phyloP scores from a whole-genome alignment of 2,329 filamentous ascomycete genomes.

The Allantophomopsis cytisporea region DNA sequence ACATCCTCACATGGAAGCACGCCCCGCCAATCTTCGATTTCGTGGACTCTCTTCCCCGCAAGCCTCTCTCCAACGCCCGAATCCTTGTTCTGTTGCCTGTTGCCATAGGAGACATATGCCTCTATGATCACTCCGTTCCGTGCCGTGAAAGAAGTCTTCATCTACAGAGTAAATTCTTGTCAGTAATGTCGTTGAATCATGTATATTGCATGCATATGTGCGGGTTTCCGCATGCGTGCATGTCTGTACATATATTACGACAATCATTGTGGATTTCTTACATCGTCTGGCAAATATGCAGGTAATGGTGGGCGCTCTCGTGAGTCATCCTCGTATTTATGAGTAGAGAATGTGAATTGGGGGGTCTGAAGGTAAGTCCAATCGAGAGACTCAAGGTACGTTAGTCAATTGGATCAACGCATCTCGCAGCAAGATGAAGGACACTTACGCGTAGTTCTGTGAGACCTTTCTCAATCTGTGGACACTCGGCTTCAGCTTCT shows the following conservation, averaged over 20 bases:
- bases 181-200: background rate
- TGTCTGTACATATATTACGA: too few relatives aligned
- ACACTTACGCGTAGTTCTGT: conserved; percentile 32
- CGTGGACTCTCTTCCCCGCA: conserved; percentile 27
- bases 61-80: background rate
- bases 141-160: conserved; percentile 7
- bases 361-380: conserved; percentile 86
- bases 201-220: background rate
- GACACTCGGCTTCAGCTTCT: conserved; percentile 28
- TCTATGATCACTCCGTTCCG: conserved; percentile 11
- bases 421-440: background rate
- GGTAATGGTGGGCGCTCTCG: conserved; percentile 37
- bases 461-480: conserved; percentile 46
- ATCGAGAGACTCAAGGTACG: conserved; percentile 33
- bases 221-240: conserved; percentile 10
- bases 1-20: conserved; percentile 3
- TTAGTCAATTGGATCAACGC: conserved; percentile 10
- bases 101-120: conserved; percentile 1
- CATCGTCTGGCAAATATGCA: conserved; percentile 28
- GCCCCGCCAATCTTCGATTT: conserved; percentile 26
- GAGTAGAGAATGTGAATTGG: conserved; percentile 59
- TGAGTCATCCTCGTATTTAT: conserved; percentile 37
- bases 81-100: background rate
- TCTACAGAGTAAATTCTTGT: conserved; percentile 1
- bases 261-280: conserved; percentile 7